Evolutionary conservation across 2,329 filamentous ascomycete species (phyloP), one percentile per base, ranked within the genome.

Genomic region (Hymenoscyphus occultus): DNA sequence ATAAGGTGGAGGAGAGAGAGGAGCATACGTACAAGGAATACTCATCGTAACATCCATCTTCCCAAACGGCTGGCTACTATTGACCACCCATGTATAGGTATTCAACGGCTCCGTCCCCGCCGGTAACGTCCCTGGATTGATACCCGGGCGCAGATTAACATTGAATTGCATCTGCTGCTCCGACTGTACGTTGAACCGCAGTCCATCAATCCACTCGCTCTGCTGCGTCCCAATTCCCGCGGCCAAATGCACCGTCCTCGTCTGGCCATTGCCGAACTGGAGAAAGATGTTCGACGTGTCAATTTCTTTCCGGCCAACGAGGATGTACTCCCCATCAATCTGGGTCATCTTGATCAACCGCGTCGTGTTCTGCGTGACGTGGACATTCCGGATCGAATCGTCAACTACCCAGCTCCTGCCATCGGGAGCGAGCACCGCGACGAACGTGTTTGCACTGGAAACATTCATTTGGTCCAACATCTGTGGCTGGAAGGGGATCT

Each of bases 331-430:
- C 14, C 74, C 74, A 57, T 72, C 72, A 2, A 76, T 39, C 3
- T 68, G 70, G 0, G 73, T 76, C 67, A 75, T 69, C 62, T 74
- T 74, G 62, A 74, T 72, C 35, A 75, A 73, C 1, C 74, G 67
- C 0, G 74, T 74, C 39, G 72, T 73, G 42, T 74, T 74, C 54
- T 74, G 70, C 0, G 64, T 65, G 5, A 64, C 67, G 66, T 74
- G 72, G 6, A 76, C 71, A 56, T 73, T 76, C 22, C 71, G 63
- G 13, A 64, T 65, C 2, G 61, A 19, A 14, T 76, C 74, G 12
- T 77, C 60, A 66, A 79, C 32, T 68, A 76, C 64, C 78, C 79
- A 75, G 73, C 75, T 59, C 72, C 78, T 61, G 73, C 76, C 13
- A 40, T 71, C 69, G 1, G 65, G 14, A 1, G 70, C 61, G 6